Base-by-base conservation (phyloP, 768 basidiomycete genomes). In the Tephrocybe rancida region DNA sequence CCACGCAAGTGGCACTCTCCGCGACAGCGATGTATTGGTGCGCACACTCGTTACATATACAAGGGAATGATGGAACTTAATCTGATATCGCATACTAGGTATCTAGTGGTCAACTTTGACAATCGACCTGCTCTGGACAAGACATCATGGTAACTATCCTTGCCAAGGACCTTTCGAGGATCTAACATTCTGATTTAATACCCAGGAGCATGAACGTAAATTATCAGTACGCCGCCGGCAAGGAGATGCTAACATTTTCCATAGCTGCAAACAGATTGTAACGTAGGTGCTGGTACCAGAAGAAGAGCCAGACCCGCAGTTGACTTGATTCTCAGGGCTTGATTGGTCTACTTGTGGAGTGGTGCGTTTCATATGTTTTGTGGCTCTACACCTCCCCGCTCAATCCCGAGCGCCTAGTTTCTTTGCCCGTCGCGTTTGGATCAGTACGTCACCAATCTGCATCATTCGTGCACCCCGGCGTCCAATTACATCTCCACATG, bases 181-280 rank as follows among this genome's bases (percentile, higher is more conserved):
- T 24, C 34, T 27, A 6, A 29, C n/a, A 25, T 26, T 11, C 9
- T 24, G 24, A 41, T n/a, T 18, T 39, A 24, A 41, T 49, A 39
- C n/a, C n/a, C 8, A 78, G 77, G 77, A 75, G 73, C 45, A 73
- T 77, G 71, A 73, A 75, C 56, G 76, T 75, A 57, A 59, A 67
- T 58, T 34, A 27, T 50, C 11, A 14, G n/a, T 27, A 37, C 1
- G 18, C 21, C 14, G 6, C 9, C 30, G 26, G 32, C 50, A 44
- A 54, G 63, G 54, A 60, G 5, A 46, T 63, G 54, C 56, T 44
- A 30, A 25, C 19, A 29, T n/a, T 22, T n/a, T 26, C 29, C 19
- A n/a, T 30, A 81, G 80, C 57, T 80, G 22, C 80, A 80, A 71
- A 80, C 78, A 14, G 80, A 81, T 62, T 78, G 74, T 55, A 80